phyloP scores from a whole-genome alignment of 306 rosid species.

The Lathyrus aphaca region DNA sequence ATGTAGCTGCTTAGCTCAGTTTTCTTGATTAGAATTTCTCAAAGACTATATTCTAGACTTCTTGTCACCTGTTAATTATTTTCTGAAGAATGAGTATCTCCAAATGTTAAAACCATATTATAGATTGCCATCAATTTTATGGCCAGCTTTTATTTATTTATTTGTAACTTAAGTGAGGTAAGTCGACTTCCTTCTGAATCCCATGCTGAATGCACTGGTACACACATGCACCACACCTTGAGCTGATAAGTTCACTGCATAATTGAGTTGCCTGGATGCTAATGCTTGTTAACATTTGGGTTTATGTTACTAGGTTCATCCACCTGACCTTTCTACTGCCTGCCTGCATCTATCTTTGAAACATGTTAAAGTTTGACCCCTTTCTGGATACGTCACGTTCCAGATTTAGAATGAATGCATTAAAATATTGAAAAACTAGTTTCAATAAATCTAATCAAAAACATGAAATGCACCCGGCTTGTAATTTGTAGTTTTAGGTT shows the following conservation, averaged over 20 bases:
- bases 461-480: no score
- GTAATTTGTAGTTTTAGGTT: no score
- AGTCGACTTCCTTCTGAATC: no score
- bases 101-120: constrained; percentile 27
- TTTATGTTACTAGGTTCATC: not conserved
- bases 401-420: no score
- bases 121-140: constrained; percentile 24
- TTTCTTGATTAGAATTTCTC: constrained; percentile 10
- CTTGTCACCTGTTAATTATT: constrained; percentile 32
- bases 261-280: not conserved
- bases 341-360: not conserved
- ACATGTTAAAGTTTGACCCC: not conserved
- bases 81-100: constrained; percentile 14
- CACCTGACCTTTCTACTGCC: not conserved
- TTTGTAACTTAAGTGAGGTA: no score
- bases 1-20: constrained; percentile 16
- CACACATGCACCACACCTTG: not conserved
- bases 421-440: no score
- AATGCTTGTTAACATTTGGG: not conserved
- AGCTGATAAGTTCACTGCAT: not conserved
- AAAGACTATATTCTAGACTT: not conserved
- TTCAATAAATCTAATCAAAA: no score
- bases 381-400: not conserved
- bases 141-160: not conserved
- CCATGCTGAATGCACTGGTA: not conserved